Evolutionary conservation across 2,329 filamentous ascomycete species (phyloP).

Genomic region (Aspergillus fumigatiaffinis): DNA sequence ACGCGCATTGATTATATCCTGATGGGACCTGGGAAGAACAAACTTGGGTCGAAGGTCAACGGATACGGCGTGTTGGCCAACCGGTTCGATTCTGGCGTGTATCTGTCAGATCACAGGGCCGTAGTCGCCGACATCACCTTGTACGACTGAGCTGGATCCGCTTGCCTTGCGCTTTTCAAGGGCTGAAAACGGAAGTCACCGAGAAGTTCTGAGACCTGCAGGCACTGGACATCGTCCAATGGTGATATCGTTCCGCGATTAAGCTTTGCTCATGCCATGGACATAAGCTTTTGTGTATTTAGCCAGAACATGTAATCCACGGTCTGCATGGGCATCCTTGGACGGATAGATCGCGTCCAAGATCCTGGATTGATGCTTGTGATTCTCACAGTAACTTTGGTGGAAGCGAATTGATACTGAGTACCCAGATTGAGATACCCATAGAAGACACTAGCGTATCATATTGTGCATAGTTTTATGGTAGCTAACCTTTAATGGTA

Average conservation of each 20-base stretch:
- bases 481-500: neutral
- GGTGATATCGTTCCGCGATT: neutral
- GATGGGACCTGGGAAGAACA: slow-evolving; percentile 29
- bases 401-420: neutral
- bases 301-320: neutral
- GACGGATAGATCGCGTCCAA: neutral
- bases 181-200: neutral
- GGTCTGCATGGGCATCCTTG: neutral
- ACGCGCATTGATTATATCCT: slow-evolving; percentile 53
- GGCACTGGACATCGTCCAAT: neutral
- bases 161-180: neutral
- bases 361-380: neutral
- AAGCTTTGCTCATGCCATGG: neutral
- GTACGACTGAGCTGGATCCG: neutral
- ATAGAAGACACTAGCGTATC: slow-evolving; percentile 3
- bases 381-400: neutral
- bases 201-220: neutral
- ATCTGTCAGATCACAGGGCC: slow-evolving; percentile 54
- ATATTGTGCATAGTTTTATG: neutral
- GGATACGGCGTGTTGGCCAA: slow-evolving; percentile 53
- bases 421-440: neutral
- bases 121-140: slow-evolving; percentile 50
- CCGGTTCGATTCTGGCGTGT: slow-evolving; percentile 53
- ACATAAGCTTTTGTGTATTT: neutral
- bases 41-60: slow-evolving; percentile 30